These are phyloP conservation scores for Diospyros lotus DNA, from an alignment of 148 eudicot genomes.

Conservation along the genomic window DNA sequence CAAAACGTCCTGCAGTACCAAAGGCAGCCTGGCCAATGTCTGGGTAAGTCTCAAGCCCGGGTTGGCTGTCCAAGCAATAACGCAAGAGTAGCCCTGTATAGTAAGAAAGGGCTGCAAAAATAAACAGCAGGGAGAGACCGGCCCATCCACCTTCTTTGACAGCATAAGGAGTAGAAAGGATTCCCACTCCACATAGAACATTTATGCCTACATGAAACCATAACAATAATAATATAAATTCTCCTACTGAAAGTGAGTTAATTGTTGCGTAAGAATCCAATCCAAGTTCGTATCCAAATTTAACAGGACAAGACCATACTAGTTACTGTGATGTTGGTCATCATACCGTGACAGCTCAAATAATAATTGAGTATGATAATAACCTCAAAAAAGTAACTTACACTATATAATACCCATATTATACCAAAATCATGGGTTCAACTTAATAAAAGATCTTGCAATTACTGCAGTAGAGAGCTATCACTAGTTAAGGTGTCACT, in stretches of 20 bases:
- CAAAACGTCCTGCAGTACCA: conserved; percentile 70
- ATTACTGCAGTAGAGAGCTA: too few relatives aligned
- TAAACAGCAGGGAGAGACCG: conserved; percentile 57
- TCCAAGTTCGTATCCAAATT: too few relatives aligned
- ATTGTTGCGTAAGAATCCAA: too few relatives aligned
- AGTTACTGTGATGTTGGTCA: too few relatives aligned
- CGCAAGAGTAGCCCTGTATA: conserved; percentile 93
- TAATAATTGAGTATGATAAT: too few relatives aligned
- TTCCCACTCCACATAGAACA: conserved; percentile 95
- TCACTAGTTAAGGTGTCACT: too few relatives aligned
- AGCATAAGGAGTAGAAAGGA: conserved; percentile 92
- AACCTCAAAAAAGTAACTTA: too few relatives aligned
- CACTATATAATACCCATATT: too few relatives aligned
- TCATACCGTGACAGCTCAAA: too few relatives aligned
- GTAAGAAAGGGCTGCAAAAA: conserved; percentile 70
- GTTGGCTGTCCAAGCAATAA: conserved; percentile 83
- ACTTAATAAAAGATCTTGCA: too few relatives aligned
- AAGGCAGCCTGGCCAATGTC: conserved; percentile 99
- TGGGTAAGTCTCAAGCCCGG: conserved; percentile 95
- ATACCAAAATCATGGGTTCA: too few relatives aligned
- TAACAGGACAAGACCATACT: not conserved
- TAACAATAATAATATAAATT: not conserved
- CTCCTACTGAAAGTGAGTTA: too few relatives aligned
- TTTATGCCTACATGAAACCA: conserved; percentile 53
- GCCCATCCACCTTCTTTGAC: conserved; percentile 92